phyloP scores from a whole-genome alignment of 441 rosid genomes.

The Erysimum pusillum region DNA sequence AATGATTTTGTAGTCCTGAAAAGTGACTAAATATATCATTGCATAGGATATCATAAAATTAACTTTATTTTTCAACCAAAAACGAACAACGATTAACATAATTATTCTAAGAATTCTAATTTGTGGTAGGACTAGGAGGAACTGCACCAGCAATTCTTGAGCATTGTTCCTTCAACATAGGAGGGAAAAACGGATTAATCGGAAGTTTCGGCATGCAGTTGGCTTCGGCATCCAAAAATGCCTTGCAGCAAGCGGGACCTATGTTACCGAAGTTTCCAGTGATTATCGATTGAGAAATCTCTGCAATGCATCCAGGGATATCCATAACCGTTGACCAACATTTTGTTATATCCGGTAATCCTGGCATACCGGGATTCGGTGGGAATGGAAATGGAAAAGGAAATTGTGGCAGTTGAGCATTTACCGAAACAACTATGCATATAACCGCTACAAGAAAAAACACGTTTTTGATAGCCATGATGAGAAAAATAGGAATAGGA shows the following conservation, averaged over 20 bases:
- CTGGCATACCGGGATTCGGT: neutral
- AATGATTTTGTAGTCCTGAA: neutral
- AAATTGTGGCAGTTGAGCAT: constrained; percentile 23
- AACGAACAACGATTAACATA: neutral
- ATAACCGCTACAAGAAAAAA: neutral
- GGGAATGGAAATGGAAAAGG: neutral
- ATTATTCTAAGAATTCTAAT: neutral
- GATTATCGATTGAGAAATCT: constrained; percentile 9
- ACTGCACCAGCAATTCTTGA: neutral
- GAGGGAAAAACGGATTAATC: neutral
- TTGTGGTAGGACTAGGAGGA: constrained; percentile 11
- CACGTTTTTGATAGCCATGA: neutral
- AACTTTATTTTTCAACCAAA: neutral
- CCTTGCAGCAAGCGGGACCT: constrained; percentile 12
- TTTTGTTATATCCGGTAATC: neutral
- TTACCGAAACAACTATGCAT: neutral
- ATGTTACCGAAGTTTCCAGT: neutral
- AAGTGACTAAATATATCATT: neutral
- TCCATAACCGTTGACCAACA: neutral
- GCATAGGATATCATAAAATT: neutral
- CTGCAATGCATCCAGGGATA: neutral
- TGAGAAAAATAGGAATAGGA: neutral
- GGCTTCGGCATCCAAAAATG: constrained; percentile 11
- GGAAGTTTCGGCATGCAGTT: neutral
- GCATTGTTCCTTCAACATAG: constrained; percentile 4